phyloP scores from a whole-genome alignment of 2,329 filamentous ascomycete genomes.

The Apiospora aurea region DNA sequence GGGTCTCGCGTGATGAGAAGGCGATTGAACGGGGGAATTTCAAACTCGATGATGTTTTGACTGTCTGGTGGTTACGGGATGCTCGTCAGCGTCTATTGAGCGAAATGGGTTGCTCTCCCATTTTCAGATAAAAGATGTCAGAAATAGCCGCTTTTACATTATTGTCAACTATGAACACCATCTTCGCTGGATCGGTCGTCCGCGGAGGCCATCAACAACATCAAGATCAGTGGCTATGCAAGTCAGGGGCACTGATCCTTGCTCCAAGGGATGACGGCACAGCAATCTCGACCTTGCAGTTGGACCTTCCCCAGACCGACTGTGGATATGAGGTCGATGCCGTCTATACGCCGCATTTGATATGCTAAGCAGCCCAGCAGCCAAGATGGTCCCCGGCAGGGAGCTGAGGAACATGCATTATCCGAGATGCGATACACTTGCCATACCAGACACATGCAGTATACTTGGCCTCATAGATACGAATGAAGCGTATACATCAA shows the following conservation, averaged over 20 bases:
- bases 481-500: background rate
- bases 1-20: slow-evolving; percentile 59
- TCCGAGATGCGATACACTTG: background rate
- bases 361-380: background rate
- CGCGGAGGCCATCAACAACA: background rate
- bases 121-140: background rate
- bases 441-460: too few species aligned
- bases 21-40: slow-evolving; percentile 40
- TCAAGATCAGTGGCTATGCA: background rate
- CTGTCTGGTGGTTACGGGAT: slow-evolving; percentile 29
- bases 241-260: background rate
- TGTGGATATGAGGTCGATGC: background rate
- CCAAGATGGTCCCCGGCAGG: background rate
- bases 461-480: background rate
- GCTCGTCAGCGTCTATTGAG: background rate
- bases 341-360: background rate
- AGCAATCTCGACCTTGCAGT: background rate
- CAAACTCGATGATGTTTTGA: slow-evolving; percentile 47
- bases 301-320: background rate
- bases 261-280: background rate
- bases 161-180: background rate
- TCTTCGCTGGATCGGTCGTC: background rate
- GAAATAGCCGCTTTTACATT: background rate
- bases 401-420: background rate
- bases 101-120: background rate